phyloP scores from a whole-genome alignment of 2,329 filamentous ascomycete species.

The Cladobotryum mycophilum region DNA sequence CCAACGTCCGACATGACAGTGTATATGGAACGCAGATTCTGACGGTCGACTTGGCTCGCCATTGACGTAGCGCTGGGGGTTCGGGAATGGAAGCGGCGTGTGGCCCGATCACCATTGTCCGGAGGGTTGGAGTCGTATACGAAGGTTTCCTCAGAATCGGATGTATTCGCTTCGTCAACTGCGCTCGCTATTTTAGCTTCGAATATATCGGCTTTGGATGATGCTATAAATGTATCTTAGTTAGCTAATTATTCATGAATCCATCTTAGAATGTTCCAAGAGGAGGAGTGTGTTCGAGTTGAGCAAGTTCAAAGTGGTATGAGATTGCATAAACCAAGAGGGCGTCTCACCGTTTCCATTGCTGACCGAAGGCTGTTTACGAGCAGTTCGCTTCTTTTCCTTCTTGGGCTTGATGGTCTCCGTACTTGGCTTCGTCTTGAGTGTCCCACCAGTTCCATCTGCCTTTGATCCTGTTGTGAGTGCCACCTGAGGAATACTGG shows the following conservation, averaged over 20 bases:
- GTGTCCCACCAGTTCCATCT: constrained; percentile 60
- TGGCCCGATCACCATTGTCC: constrained; percentile 50
- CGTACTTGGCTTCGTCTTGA: constrained; percentile 83
- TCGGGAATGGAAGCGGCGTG: constrained; percentile 80
- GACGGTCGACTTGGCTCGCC: constrained; percentile 59
- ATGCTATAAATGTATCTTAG: constrained; percentile 47
- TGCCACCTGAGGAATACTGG: constrained; percentile 78
- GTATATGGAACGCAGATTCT: constrained; percentile 59
- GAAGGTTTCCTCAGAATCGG: constrained; percentile 96
- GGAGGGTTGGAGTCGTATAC: constrained; percentile 98
- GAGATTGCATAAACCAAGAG: background rate
- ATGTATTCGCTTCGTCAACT: constrained; percentile 92
- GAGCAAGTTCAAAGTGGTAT: background rate
- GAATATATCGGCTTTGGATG: constrained; percentile 96
- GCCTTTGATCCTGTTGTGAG: constrained; percentile 60
- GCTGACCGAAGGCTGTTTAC: constrained; percentile 67
- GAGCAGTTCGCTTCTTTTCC: constrained; percentile 73
- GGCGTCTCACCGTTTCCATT: constrained; percentile 62
- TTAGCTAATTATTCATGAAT: background rate
- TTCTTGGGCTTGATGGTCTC: constrained; percentile 94
- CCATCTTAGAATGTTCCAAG: background rate
- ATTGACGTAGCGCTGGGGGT: constrained; percentile 91
- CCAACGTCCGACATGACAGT: constrained; percentile 55
- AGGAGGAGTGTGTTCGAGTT: background rate
- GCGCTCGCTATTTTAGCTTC: constrained; percentile 94